Conservation (phyloP, 1,284 basidiomycete genomes). For the Porogramme epimiltina region DNA sequence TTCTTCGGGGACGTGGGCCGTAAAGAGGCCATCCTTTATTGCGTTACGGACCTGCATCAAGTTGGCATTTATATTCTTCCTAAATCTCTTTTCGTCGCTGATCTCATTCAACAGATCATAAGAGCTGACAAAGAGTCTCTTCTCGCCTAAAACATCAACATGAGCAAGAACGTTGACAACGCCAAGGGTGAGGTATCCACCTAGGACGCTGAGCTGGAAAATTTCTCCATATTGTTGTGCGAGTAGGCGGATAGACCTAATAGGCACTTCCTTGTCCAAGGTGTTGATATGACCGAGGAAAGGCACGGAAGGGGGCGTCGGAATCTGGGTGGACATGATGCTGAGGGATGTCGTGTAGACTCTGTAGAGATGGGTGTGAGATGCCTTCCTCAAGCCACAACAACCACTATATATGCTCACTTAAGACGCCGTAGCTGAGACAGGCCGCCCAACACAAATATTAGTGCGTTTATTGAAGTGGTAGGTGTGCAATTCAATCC, state of each 20-base stretch:
- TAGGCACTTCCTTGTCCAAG: slow-evolving; percentile 40
- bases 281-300: slow-evolving; percentile 47
- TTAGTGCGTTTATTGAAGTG: no score
- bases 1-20: slow-evolving; percentile 36
- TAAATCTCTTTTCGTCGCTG: slow-evolving; percentile 47
- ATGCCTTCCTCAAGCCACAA: no score
- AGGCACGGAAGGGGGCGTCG: slow-evolving; percentile 43
- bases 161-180: no score
- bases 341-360: no score
- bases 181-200: slow-evolving; percentile 22
- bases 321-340: slow-evolving; percentile 34
- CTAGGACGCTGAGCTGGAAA: slow-evolving; percentile 42
- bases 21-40: slow-evolving; percentile 48
- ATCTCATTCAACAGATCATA: slow-evolving; percentile 43
- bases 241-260: slow-evolving; percentile 40
- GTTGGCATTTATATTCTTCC: slow-evolving; percentile 38
- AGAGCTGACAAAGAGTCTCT: slow-evolving; percentile 36
- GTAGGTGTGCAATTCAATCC: no score
- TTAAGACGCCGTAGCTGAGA: no score
- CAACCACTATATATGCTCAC: no score
- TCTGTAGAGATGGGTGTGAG: no score
- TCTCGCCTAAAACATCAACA: slow-evolving; percentile 10
- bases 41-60: slow-evolving; percentile 43
- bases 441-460: no score
- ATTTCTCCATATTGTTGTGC: slow-evolving; percentile 49